Conservation (phyloP, 2,329 filamentous ascomycete genomes). For the Coniochaeta sp. region DNA sequence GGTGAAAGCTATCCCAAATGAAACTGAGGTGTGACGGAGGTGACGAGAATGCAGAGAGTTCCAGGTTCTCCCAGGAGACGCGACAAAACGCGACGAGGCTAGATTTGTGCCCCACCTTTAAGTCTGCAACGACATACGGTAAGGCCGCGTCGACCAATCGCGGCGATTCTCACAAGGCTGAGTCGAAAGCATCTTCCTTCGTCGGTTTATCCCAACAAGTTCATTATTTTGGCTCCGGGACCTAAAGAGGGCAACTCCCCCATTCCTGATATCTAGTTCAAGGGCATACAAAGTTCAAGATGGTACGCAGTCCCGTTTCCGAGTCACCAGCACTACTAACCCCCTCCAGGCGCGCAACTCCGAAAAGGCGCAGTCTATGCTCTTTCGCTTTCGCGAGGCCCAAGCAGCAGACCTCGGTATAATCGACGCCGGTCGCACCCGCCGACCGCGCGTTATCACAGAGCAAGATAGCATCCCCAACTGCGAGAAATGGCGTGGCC, state of each 20-base stretch:
- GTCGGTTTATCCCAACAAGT: background rate
- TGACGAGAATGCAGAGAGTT: background rate
- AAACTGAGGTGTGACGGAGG: background rate
- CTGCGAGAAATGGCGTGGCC: constrained; percentile 97
- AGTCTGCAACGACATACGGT: background rate
- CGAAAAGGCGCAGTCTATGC: constrained; percentile 99
- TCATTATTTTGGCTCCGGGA: background rate
- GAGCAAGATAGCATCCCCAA: constrained; percentile 74
- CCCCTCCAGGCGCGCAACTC: constrained; percentile 75
- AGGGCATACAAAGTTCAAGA: background rate
- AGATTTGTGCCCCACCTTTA: background rate
- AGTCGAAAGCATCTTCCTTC: background rate
- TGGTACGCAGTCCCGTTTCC: constrained; percentile 5
- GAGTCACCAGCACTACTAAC: constrained; percentile 2
- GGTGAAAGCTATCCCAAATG: background rate
- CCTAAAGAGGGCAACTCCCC: background rate
- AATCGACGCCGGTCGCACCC: constrained; percentile 83
- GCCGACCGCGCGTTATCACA: constrained; percentile 86
- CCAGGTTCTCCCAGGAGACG: background rate
- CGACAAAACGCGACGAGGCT: background rate
- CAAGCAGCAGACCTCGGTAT: constrained; percentile 95
- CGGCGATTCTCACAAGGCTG: background rate
- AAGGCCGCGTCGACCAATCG: background rate
- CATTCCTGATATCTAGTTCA: background rate
- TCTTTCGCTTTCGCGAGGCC: constrained; percentile 97